A percentile compares a stretch with the other conserved stretches of the same genome.
phyloP scores from a whole-genome alignment of 192 early-diverging fungal species.

The Coemansia sp. region DNA sequence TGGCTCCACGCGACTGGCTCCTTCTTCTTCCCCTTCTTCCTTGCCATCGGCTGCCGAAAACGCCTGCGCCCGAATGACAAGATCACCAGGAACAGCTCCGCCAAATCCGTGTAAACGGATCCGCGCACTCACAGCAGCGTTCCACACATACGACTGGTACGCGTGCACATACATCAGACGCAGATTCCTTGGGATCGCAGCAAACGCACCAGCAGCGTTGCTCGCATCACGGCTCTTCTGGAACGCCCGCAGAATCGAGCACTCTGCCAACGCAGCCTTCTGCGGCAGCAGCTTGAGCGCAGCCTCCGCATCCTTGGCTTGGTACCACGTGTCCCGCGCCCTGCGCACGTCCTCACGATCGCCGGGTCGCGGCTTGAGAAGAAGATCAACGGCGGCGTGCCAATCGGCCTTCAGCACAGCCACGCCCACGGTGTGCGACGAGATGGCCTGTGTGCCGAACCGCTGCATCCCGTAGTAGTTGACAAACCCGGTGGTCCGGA shows the following conservation, averaged over 20 bases:
- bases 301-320: constrained; percentile 60
- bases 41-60: constrained; percentile 12
- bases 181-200: constrained; percentile 78
- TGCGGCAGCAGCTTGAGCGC: constrained; percentile 69
- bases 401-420: constrained; percentile 73
- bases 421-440: constrained; percentile 80
- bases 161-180: constrained; percentile 93
- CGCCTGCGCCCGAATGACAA: constrained; percentile 60
- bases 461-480: constrained; percentile 99
- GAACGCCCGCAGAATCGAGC: constrained; percentile 64
- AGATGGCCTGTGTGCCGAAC: constrained; percentile 83
- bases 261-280: constrained; percentile 67
- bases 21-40: constrained; percentile 35
- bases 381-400: constrained; percentile 71
- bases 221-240: constrained; percentile 44
- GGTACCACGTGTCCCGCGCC: constrained; percentile 72
- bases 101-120: constrained; percentile 64
- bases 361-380: constrained; percentile 79
- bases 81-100: constrained; percentile 77
- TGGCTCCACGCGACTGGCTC: constrained; percentile 21
- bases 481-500: constrained; percentile 80
- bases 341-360: constrained; percentile 63
- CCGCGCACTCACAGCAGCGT: constrained; percentile 76
- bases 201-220: constrained; percentile 65
- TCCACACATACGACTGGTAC: constrained; percentile 96